Percentiles rank a stretch among this genome's conserved stretches.
Evolutionary conservation across 441 rosid species (phyloP).

Genomic region (Bocquillonia castaneifolia): DNA sequence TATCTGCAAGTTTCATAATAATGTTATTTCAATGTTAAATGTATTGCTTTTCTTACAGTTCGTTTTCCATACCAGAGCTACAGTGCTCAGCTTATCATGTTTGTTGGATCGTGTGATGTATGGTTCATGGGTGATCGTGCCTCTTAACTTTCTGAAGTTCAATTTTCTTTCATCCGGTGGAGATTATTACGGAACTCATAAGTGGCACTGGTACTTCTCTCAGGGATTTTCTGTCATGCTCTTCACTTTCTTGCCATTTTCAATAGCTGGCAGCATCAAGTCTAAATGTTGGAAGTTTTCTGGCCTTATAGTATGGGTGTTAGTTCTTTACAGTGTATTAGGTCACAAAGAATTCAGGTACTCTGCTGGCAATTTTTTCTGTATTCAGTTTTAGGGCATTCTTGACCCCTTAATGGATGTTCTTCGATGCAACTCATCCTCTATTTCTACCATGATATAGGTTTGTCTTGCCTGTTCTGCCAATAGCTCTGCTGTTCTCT

Average conservation of each 20-base stretch:
- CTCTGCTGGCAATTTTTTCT: not conserved
- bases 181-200: constrained; percentile 90
- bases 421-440: constrained; percentile 24
- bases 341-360: constrained; percentile 97
- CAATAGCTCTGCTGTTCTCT: constrained; percentile 74
- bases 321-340: constrained; percentile 61
- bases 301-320: constrained; percentile 75
- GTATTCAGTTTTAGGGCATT: not conserved
- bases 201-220: constrained; percentile 97
- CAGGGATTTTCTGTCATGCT: constrained; percentile 87
- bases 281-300: constrained; percentile 61
- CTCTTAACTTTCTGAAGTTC: constrained; percentile 82
- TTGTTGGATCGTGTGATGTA: constrained; percentile 70
- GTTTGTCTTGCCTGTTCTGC: constrained; percentile 92
- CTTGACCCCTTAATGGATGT: constrained; percentile 16
- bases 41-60: constrained; percentile 9
- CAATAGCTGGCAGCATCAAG: constrained; percentile 54
- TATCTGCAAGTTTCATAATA: not conserved
- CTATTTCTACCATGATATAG: constrained; percentile 46
- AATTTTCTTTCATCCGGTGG: constrained; percentile 94
- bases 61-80: constrained; percentile 41
- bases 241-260: constrained; percentile 76
- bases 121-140: constrained; percentile 83
- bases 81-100: constrained; percentile 59
- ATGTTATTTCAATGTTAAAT: not conserved